Evolutionary conservation across 768 basidiomycete species (phyloP).

Genomic region (Termitomyces sp.): DNA sequence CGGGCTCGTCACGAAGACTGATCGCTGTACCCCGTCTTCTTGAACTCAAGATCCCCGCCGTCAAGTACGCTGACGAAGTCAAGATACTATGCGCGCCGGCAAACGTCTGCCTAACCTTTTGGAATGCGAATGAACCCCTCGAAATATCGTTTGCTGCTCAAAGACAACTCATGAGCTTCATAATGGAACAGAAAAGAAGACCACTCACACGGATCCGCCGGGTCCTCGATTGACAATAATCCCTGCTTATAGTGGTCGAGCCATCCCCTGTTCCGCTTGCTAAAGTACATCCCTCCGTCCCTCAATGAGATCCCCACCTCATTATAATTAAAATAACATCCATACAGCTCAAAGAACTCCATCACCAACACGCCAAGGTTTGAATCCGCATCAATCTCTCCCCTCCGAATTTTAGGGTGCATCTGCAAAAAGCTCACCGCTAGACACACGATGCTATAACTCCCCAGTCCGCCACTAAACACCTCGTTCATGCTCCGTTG

Average conservation of each 20-base stretch:
- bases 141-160: conserved; percentile 87
- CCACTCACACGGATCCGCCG: conserved; percentile 75
- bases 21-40: conserved; percentile 45
- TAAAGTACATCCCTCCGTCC: conserved; percentile 86
- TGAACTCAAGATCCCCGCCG: conserved; percentile 56
- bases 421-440: conserved; percentile 95
- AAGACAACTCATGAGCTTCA: background rate
- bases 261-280: conserved; percentile 83
- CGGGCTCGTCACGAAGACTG: conserved; percentile 41
- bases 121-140: conserved; percentile 78
- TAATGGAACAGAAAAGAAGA: background rate
- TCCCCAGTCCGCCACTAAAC: conserved; percentile 92
- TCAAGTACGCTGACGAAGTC: conserved; percentile 64
- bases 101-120: conserved; percentile 75
- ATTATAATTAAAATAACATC: conserved; percentile 85
- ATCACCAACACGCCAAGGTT: conserved; percentile 93
- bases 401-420: conserved; percentile 89
- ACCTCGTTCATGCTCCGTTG: conserved; percentile 97
- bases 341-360: conserved; percentile 98
- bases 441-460: conserved; percentile 90
- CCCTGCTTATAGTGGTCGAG: conserved; percentile 43
- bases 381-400: conserved; percentile 79
- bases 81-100: conserved; percentile 78
- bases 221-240: conserved; percentile 88
- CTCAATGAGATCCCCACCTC: conserved; percentile 85